Conservation (phyloP, 2,329 filamentous ascomycete genomes). For the Venturia asperata region DNA sequence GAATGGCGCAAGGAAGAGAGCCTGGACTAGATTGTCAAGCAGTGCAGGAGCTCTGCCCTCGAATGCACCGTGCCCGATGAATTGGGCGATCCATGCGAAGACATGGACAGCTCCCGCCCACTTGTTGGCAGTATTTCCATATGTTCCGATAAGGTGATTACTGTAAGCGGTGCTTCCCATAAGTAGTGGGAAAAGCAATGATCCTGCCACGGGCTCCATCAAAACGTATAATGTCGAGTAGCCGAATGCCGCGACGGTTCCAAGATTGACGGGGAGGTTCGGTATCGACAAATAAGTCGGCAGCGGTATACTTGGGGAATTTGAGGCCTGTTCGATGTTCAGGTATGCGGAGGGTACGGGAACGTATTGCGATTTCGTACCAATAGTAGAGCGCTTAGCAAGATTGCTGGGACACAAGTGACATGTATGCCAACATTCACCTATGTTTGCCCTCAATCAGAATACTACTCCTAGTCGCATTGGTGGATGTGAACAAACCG, state of each 20-base stretch:
- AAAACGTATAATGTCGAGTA: slow-evolving; percentile 81
- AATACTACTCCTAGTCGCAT: background rate
- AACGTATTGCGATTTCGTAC: slow-evolving; percentile 42
- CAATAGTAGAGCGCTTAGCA: slow-evolving; percentile 63
- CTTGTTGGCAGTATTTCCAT: slow-evolving; percentile 53
- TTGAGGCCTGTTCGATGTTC: slow-evolving; percentile 43
- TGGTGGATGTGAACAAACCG: slow-evolving; percentile 37
- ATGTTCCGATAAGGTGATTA: slow-evolving; percentile 64
- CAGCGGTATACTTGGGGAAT: slow-evolving; percentile 47
- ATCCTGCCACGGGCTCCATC: slow-evolving; percentile 88
- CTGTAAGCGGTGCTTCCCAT: slow-evolving; percentile 65
- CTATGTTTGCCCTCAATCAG: slow-evolving; percentile 31
- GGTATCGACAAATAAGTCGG: slow-evolving; percentile 47
- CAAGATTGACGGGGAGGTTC: slow-evolving; percentile 53
- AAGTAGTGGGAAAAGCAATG: slow-evolving; percentile 66
- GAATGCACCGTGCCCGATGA: slow-evolving; percentile 82
- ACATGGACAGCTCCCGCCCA: slow-evolving; percentile 64
- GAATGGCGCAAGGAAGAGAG: slow-evolving; percentile 84
- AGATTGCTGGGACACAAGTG: slow-evolving; percentile 67
- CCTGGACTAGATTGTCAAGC: slow-evolving; percentile 85
- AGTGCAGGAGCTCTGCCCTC: slow-evolving; percentile 83
- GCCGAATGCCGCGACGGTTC: slow-evolving; percentile 49
- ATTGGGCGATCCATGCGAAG: slow-evolving; percentile 78
- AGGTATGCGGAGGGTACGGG: background rate
- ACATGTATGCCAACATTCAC: slow-evolving; percentile 75